Conservation (phyloP, 108 stramenopile species). For the Fistulifera solaris region DNA sequence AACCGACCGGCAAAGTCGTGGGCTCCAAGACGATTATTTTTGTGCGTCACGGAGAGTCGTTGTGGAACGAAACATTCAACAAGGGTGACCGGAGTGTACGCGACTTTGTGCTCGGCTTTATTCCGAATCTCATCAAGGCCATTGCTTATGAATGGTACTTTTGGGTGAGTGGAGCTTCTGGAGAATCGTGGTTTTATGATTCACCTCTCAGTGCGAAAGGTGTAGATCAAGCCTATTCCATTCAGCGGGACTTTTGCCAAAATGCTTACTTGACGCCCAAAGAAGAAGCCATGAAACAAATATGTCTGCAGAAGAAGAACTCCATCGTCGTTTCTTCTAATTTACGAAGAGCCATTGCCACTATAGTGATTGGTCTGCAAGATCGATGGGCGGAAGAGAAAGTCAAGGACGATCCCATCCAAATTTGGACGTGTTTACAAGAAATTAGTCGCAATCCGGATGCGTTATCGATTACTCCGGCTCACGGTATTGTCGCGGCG, state of each 20-base stretch:
- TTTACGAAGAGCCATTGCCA: slow-evolving; percentile 76
- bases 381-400: slow-evolving; percentile 37
- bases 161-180: slow-evolving; percentile 49
- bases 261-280: slow-evolving; percentile 31
- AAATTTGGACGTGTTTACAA: slow-evolving; percentile 63
- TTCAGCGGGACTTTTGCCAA: slow-evolving; percentile 43
- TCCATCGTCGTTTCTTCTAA: slow-evolving; percentile 61
- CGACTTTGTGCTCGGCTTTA: slow-evolving; percentile 51
- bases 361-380: slow-evolving; percentile 61
- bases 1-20: slow-evolving; percentile 26
- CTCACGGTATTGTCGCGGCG: slow-evolving; percentile 26
- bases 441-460: slow-evolving; percentile 86
- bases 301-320: slow-evolving; percentile 27
- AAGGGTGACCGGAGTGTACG: slow-evolving; percentile 49
- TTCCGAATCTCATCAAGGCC: slow-evolving; percentile 60
- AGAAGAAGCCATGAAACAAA: slow-evolving; percentile 31
- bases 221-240: slow-evolving; percentile 38
- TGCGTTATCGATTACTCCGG: slow-evolving; percentile 70
- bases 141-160: slow-evolving; percentile 55
- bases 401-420: slow-evolving; percentile 34
- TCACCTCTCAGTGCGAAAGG: slow-evolving; percentile 63
- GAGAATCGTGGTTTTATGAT: slow-evolving; percentile 81
- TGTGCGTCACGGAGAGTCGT: slow-evolving; percentile 69
- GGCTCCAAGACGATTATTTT: slow-evolving; percentile 62
- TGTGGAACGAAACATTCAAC: slow-evolving; percentile 91